These are phyloP conservation scores for Malus hybrid DNA, from an alignment of 331 rosid species.

Conservation along the genomic window DNA sequence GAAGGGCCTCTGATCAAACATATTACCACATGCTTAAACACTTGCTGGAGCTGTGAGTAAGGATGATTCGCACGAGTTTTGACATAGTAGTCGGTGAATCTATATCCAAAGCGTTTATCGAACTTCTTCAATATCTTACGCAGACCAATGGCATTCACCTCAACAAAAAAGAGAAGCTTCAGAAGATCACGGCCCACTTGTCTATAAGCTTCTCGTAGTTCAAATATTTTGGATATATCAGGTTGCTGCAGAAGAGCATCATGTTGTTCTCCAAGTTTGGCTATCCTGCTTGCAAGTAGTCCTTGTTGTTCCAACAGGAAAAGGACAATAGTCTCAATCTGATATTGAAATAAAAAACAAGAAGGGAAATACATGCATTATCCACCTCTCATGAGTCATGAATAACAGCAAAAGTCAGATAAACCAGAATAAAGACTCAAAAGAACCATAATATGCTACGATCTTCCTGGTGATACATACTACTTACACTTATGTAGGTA, in stretches of 20 bases:
- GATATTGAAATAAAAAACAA: slow-evolving; percentile 20
- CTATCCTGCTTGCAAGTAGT: slow-evolving; percentile 71
- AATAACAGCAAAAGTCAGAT: neutral
- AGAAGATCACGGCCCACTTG: slow-evolving; percentile 73
- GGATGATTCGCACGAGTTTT: slow-evolving; percentile 97
- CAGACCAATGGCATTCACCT: slow-evolving; percentile 86
- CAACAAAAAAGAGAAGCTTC: slow-evolving; percentile 73
- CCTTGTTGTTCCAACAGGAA: slow-evolving; percentile 98
- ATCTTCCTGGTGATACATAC: neutral
- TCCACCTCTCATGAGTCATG: neutral
- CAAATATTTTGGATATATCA: slow-evolving; percentile 54
- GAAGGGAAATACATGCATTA: slow-evolving; percentile 5
- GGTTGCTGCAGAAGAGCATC: slow-evolving; percentile 62
- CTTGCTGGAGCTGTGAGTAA: slow-evolving; percentile 96
- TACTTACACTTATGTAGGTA: neutral
- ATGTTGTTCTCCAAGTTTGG: slow-evolving; percentile 57
- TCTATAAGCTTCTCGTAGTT: slow-evolving; percentile 75
- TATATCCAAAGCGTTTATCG: slow-evolving; percentile 87
- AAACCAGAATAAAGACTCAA: neutral
- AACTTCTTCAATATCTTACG: slow-evolving; percentile 97
- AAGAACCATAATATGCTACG: neutral
- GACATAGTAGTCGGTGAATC: slow-evolving; percentile 87
- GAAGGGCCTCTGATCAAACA: slow-evolving; percentile 16
- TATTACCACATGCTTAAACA: slow-evolving; percentile 96
- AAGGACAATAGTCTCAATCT: slow-evolving; percentile 93